Conservation (phyloP, 805 yeast species). For the Yarrowia sp. region DNA sequence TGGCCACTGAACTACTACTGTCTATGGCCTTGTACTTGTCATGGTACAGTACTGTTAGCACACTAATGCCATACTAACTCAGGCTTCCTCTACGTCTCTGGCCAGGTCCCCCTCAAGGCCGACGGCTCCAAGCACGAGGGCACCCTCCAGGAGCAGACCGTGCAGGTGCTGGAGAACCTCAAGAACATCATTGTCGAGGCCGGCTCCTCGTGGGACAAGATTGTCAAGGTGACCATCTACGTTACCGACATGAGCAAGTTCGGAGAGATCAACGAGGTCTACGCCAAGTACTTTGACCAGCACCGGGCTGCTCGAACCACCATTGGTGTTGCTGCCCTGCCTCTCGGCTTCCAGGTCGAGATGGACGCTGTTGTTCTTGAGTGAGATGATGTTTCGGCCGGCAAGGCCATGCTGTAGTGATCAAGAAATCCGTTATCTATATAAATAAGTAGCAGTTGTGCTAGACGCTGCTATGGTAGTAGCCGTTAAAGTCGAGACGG, state of each 20-base stretch:
- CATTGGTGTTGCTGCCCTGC: constrained; percentile 89
- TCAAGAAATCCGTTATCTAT: not conserved
- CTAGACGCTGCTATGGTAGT: constrained; percentile 29
- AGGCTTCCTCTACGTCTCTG: constrained; percentile 86
- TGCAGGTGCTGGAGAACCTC: constrained; percentile 43
- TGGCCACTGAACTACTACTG: too few relatives aligned
- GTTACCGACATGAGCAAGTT: constrained; percentile 87
- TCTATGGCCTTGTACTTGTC: too few relatives aligned
- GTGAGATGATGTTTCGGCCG: not conserved
- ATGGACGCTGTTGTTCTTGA: constrained; percentile 90
- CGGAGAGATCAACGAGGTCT: constrained; percentile 79
- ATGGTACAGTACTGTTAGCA: too few relatives aligned
- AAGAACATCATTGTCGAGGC: constrained; percentile 73
- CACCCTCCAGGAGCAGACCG: constrained; percentile 58
- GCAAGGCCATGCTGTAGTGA: constrained; percentile 14
- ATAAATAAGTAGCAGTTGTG: not conserved
- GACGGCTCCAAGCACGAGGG: constrained; percentile 70
- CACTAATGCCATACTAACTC: not conserved
- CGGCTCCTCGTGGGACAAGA: constrained; percentile 75
- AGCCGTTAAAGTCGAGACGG: constrained; percentile 40
- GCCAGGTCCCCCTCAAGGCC: constrained; percentile 89
- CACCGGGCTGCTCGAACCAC: constrained; percentile 89
- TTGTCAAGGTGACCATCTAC: constrained; percentile 86
- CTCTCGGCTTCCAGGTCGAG: constrained; percentile 82
- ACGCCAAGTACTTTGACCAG: constrained; percentile 46